Evolutionary conservation across 1,284 basidiomycete species (phyloP).

Genomic region (Austropuccinia psidii): DNA sequence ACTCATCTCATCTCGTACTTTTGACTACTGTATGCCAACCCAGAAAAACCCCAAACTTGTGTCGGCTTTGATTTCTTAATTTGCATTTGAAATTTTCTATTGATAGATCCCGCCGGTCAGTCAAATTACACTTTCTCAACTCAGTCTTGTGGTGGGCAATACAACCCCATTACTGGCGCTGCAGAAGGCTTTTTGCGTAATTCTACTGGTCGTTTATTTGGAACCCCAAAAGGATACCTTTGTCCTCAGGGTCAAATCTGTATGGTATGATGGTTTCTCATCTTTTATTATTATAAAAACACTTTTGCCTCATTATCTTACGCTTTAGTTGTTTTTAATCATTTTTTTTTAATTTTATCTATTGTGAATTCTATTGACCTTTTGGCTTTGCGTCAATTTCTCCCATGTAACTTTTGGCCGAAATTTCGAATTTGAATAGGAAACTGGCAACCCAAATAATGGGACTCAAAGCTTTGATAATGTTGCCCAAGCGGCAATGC

Average conservation of each 20-base stretch:
- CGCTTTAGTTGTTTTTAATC: background rate
- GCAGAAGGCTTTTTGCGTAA: constrained; percentile 32
- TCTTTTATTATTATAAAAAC: background rate
- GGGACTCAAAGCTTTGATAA: constrained; percentile 81
- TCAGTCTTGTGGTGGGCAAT: constrained; percentile 68
- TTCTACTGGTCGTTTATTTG: constrained; percentile 26
- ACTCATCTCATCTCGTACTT: background rate
- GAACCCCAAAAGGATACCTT: constrained; percentile 44
- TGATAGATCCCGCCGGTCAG: constrained; percentile 47
- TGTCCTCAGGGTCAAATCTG: constrained; percentile 47
- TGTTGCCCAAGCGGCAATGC: constrained; percentile 70
- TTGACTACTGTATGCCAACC: constrained; percentile 41
- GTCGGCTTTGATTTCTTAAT: background rate
- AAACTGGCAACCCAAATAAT: constrained; percentile 62
- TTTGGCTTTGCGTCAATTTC: background rate
- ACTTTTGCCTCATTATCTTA: background rate
- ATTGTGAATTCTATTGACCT: background rate
- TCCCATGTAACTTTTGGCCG: background rate
- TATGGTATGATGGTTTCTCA: constrained; percentile 40
- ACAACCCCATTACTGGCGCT: constrained; percentile 32
- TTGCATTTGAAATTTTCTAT: no score
- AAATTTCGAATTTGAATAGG: constrained; percentile 40
- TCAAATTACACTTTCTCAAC: constrained; percentile 46
- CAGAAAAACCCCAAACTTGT: no score
- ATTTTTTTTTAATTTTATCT: background rate